Evolutionary conservation across 148 eudicot genomes (phyloP), one percentile per base, ranked within the genome.

Genomic region (Fagopyrum esculentum): DNA sequence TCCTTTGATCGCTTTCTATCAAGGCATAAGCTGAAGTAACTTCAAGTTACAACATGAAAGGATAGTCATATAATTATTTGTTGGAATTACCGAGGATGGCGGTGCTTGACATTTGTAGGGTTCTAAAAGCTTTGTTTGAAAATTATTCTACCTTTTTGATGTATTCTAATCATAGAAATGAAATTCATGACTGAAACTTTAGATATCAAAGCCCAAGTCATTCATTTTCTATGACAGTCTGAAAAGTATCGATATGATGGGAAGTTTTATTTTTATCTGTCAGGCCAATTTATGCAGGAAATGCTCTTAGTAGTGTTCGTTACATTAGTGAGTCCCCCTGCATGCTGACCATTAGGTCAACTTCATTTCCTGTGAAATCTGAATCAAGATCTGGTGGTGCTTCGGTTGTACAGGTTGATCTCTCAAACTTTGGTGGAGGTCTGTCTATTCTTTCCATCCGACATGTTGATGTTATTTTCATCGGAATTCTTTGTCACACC

Each of bases 201-300:
- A 9, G 15, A 49, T 12, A 7, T 49, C 3, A 8, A 49, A 49
- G 2, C 12, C 11, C 52, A 3, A 49, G 52, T 11, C 13, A 2
- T 63, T 29, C 45, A 8, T 30, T 63, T 15, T 30, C 40, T 29
- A 11, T 30, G 19, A 66, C 46, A 11, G 47, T 8, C 45, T 35
- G 63, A 66, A 66, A 40, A 17, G n/a, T 11, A 12, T 35, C 30
- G 71, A 66, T 66, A 17, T 15, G 6, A 1, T 66, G 4, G 16
- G 16, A 29, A 29, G 5, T 30, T 35, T 64, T 35, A 4, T 35
- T 30, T 78, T 73, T 51, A 22, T 79, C 43, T 85, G 74, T 47
- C 89, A 94, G 98, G 89, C 98, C 98, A 77, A 87, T 94, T 45
- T 94, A 91, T 88, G 98, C 98, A 64, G 98, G 98, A 63, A 94